Evolutionary conservation across 1,284 basidiomycete species (phyloP).

Genomic region (Xerocomus nothofagi): DNA sequence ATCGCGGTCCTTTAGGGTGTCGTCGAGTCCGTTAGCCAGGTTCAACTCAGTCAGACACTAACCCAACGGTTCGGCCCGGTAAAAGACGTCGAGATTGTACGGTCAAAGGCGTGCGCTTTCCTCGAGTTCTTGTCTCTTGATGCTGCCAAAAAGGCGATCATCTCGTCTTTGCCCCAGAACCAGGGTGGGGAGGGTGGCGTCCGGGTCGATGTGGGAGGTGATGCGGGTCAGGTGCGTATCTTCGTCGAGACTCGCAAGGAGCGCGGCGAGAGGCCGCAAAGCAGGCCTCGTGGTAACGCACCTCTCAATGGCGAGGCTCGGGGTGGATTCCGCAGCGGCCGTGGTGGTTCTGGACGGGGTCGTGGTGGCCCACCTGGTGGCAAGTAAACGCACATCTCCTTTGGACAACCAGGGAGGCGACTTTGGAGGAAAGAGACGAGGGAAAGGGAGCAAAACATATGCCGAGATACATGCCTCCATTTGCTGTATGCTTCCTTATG

Average conservation of each 20-base stretch:
- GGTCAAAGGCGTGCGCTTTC: slow-evolving; percentile 90
- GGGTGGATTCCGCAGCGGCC: slow-evolving; percentile 37
- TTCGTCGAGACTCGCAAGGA: slow-evolving; percentile 89
- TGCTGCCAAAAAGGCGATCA: slow-evolving; percentile 82
- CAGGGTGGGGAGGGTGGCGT: slow-evolving; percentile 91
- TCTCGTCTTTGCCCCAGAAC: slow-evolving; percentile 58
- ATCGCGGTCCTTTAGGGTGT: slow-evolving; percentile 51
- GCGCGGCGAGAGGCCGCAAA: slow-evolving; percentile 68
- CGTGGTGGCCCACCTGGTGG: slow-evolving; percentile 32
- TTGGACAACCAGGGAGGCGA: slow-evolving; percentile 2
- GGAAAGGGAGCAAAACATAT: slow-evolving; percentile 4
- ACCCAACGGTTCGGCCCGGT: slow-evolving; percentile 78
- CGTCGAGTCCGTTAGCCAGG: slow-evolving; percentile 69
- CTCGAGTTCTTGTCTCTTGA: slow-evolving; percentile 85
- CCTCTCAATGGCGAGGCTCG: slow-evolving; percentile 43
- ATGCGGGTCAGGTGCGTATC: slow-evolving; percentile 57
- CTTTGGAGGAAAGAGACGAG: slow-evolving; percentile 3
- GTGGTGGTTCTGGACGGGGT: slow-evolving; percentile 39
- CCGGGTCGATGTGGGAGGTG: slow-evolving; percentile 62
- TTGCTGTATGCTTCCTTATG: slow-evolving; percentile 15
- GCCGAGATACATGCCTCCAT: slow-evolving; percentile 12
- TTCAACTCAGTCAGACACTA: slow-evolving; percentile 60
- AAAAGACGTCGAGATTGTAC: slow-evolving; percentile 88
- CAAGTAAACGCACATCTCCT: slow-evolving; percentile 16
- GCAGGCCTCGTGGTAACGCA: slow-evolving; percentile 48